These are phyloP conservation scores for Cytospora piceicola DNA, from an alignment of 2,329 filamentous ascomycete genomes.

Conservation along the genomic window DNA sequence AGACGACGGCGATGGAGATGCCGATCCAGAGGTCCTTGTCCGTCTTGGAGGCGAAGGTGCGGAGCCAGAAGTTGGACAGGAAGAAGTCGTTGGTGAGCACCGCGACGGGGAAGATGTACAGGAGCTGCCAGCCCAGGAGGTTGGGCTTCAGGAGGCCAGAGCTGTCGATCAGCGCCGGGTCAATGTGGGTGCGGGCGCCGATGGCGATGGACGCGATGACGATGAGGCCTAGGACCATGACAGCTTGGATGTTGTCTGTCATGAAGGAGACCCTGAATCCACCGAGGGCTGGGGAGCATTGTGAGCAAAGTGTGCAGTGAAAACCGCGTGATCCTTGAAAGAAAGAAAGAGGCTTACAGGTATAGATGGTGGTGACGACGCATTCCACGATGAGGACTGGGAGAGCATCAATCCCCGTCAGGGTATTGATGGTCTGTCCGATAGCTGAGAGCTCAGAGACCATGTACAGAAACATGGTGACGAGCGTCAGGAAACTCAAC, in stretches of 20 bases:
- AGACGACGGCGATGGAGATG: conserved; percentile 67
- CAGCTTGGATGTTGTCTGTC: conserved; percentile 80
- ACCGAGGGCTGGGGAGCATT: conserved; percentile 63
- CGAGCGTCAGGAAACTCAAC: conserved; percentile 75
- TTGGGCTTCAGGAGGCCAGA: conserved; percentile 71
- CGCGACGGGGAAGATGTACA: conserved; percentile 83
- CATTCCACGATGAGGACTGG: conserved; percentile 79
- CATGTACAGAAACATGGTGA: conserved; percentile 87
- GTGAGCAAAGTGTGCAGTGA: conserved; percentile 6
- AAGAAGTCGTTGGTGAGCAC: conserved; percentile 87
- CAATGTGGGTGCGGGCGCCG: conserved; percentile 73
- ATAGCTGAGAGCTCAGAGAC: conserved; percentile 80
- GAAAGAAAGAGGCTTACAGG: conserved; percentile 57
- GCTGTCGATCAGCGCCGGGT: conserved; percentile 67
- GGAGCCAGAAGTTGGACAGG: conserved; percentile 81
- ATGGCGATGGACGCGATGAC: conserved; percentile 78
- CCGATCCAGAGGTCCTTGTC: conserved; percentile 80
- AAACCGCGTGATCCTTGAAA: no score
- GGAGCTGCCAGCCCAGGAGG: conserved; percentile 80
- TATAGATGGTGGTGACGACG: conserved; percentile 79
- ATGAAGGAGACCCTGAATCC: conserved; percentile 85
- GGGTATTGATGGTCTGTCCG: conserved; percentile 74
- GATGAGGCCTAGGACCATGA: conserved; percentile 76
- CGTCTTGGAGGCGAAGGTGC: conserved; percentile 78
- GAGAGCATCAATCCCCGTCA: conserved; percentile 76